Base-by-base conservation (phyloP, 192 early-diverging fungal genomes). In the Coemansia sp. region DNA sequence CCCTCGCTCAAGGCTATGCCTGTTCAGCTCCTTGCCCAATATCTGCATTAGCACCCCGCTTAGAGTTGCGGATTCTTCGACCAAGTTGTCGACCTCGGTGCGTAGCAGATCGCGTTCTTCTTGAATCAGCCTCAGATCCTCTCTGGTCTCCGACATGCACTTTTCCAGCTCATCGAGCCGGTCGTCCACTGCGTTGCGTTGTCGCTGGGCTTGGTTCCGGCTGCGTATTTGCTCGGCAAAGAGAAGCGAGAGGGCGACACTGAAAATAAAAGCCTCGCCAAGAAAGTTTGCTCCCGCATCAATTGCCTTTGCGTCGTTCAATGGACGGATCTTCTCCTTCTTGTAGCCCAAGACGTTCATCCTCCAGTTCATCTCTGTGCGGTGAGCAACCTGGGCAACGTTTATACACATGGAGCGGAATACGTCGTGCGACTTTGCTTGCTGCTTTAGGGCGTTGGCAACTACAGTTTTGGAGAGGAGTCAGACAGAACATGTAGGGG, bases 301-400 rank as follows among this genome's bases (percentile, higher is more conserved):
- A n/a, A 93, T 75, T 20, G 91, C 91, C 47, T 88, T 90, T 18
- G 87, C 84, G 55, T 92, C 89, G 68, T 91, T 92, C 53, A 92
- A 71, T 34, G 91, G 91, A 34, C 91, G 86, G 56, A 93, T 90
- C 43, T 84, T 77, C 60, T 91, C 91, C 43, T 84, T 82, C 56
- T 87, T 86, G 69, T 91, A 90, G 16, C 90, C 89, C n/a, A 93
- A 74, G 35, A 93, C 86, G 55, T 85, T 85, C 90, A 93, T 91
- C 70, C 91, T 91, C 67, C 90, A 84, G 50, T 86, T 89, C 88
- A 93, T 93, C 72, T 93, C 91, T n/a, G 88, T 76, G n/a, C 86
- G 79, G 55, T 91, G 90, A 2, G 89, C 84, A 75, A 88, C 72
- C 84, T 92, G 91, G 2, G 91, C 91, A 2, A 93, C 83, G 58